Conservation (phyloP, 2,329 filamentous ascomycete genomes). For the Calonectria hawksworthii region DNA sequence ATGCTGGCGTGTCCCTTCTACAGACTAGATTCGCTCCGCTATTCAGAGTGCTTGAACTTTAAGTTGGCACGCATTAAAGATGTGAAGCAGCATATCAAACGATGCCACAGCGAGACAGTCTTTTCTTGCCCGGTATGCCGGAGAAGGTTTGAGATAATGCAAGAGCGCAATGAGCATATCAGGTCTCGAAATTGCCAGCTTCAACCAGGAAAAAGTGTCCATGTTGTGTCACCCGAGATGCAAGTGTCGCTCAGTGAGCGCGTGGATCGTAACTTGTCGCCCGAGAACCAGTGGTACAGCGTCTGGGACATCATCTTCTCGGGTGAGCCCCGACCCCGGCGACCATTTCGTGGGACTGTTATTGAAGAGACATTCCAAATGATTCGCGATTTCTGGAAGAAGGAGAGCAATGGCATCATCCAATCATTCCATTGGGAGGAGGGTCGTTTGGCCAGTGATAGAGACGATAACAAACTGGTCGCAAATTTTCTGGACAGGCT, state of each 20-base stretch:
- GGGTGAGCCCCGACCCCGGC: background rate
- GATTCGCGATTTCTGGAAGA: constrained; percentile 27
- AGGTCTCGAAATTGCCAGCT: background rate
- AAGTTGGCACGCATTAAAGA: constrained; percentile 35
- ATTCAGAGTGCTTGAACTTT: constrained; percentile 31
- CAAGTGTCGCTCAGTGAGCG: constrained; percentile 19
- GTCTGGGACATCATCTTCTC: constrained; percentile 34
- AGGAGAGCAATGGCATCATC: background rate
- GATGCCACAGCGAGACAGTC: constrained; percentile 21
- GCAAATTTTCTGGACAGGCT: background rate
- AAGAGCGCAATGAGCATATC: constrained; percentile 21
- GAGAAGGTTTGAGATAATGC: constrained; percentile 1
- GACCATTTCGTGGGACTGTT: constrained; percentile 18
- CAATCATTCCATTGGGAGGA: background rate
- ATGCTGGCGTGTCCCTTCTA: constrained; percentile 34
- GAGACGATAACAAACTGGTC: background rate
- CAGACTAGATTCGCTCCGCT: constrained; percentile 16
- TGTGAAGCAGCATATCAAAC: constrained; percentile 37
- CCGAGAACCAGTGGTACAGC: constrained; percentile 27
- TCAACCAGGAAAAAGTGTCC: background rate
- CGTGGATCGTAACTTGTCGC: constrained; percentile 5
- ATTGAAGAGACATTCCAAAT: constrained; percentile 27
- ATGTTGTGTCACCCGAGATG: constrained; percentile 21
- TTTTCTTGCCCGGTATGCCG: constrained; percentile 33
- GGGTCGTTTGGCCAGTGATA: too few species aligned